Conservation (phyloP, 2,329 filamentous ascomycete species). For the Bipolaris oryzae region DNA sequence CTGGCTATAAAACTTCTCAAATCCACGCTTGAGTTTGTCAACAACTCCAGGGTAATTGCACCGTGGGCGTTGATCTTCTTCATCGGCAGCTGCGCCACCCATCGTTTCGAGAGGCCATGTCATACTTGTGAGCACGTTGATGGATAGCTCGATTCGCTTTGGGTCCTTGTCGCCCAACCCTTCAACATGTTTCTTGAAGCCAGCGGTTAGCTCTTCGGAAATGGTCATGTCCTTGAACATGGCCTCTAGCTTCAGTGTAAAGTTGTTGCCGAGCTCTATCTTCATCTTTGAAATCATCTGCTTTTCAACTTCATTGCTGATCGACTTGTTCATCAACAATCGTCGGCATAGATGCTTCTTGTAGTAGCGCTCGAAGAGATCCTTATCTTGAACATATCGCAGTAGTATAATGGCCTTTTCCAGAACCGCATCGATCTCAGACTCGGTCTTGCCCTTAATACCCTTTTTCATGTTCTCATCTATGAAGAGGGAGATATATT, state of each 20-base stretch:
- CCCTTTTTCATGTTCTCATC: constrained; percentile 96
- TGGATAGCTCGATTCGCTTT: constrained; percentile 75
- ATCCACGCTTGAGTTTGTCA: constrained; percentile 77
- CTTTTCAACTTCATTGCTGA: constrained; percentile 90
- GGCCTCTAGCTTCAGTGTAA: constrained; percentile 89
- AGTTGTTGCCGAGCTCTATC: constrained; percentile 91
- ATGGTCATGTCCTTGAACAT: constrained; percentile 98
- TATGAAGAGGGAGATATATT: constrained; percentile 95
- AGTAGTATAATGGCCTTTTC: constrained; percentile 90
- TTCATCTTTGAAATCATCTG: constrained; percentile 98
- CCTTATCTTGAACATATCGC: constrained; percentile 87
- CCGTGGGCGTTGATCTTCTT: constrained; percentile 51
- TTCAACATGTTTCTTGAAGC: constrained; percentile 74
- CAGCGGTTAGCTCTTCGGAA: constrained; percentile 79
- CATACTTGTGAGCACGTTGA: constrained; percentile 88
- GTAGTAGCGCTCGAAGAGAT: constrained; percentile 96
- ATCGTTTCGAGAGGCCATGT: constrained; percentile 94
- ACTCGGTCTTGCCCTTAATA: constrained; percentile 89
- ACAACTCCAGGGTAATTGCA: constrained; percentile 80
- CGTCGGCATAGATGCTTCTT: constrained; percentile 94
- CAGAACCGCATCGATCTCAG: constrained; percentile 80
- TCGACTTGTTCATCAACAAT: constrained; percentile 84
- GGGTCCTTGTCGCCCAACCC: constrained; percentile 62
- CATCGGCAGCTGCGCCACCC: constrained; percentile 62
- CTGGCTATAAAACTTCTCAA: constrained; percentile 85